Base-by-base conservation (phyloP, 306 rosid species). In the Cercis canadensis region DNA sequence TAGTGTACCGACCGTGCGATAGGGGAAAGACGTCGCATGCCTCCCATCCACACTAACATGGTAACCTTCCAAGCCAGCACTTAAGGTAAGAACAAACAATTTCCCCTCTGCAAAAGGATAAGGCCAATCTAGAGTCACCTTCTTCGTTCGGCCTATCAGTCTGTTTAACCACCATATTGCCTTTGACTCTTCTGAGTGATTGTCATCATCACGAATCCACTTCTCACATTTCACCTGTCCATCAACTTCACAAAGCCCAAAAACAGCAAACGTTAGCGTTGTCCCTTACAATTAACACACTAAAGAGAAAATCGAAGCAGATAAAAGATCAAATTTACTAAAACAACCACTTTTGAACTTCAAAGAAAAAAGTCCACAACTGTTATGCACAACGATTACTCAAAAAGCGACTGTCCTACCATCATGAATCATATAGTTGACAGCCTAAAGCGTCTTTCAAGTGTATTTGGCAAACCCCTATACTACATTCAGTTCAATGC, bases 61-160 rank as follows among this genome's bases (percentile, higher is more conserved):
- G 79, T 89, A 94, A 67, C 99, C 99, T 83, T 91, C 99, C 78
- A 91, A 80, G 76, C 99, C 97, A 70, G 96, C 97, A 78, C 90
- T 87, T 41, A 91, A 16, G 14, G 97, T 89, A 31, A 94, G 88
- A 75, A 94, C 96, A 89, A 91, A 94, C 62, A 94, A 54, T 71
- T 81, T 89, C 15, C 91, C 96, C 82, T 94, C 99, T 5, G 65
- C 87, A 77, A 94, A 91, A 70, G 99, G 99, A 80, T 84, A 91
- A 11, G 99, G 95, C 99, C 99, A 94, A 53, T 91, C 97, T 55
- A 91, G 13, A 5, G 81, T 41, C 82, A 87, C 96, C 78, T 81
- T 83, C 77, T 80, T 91, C 9, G 90, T 89, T 13, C 91, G 81
- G 41, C 96, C 99, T 43, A 91, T 89, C 82, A 91, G 61, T 73